A percentile compares a stretch with the other conserved stretches of the same genome.
These are phyloP conservation scores for Leersia perrieri DNA, from an alignment of 176 grass and related monocot genomes.

Conservation along the genomic window DNA sequence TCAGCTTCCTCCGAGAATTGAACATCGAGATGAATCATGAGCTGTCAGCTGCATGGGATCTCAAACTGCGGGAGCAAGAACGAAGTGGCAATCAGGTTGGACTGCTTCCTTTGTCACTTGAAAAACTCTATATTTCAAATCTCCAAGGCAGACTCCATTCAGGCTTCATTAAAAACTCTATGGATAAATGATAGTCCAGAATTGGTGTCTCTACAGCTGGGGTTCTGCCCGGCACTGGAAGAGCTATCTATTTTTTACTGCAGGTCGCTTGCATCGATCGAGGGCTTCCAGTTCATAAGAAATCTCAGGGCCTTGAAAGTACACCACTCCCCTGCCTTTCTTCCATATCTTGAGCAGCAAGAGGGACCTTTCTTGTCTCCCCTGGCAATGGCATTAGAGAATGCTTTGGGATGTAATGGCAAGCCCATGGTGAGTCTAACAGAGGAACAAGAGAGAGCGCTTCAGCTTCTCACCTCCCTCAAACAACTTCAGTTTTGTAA, in stretches of 20 bases:
- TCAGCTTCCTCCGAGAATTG: not conserved
- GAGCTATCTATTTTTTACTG: accelerated
- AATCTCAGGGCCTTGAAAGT: not conserved
- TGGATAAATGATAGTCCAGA: not conserved
- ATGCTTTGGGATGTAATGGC: no score
- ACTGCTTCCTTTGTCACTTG: not conserved
- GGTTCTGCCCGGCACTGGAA: not conserved
- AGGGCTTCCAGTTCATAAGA: not conserved
- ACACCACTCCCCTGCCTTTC: not conserved
- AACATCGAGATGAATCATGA: not conserved
- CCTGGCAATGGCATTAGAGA: no score
- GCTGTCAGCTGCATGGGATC: not conserved
- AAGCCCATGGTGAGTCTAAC: not conserved
- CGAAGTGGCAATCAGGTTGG: not conserved
- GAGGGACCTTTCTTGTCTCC: no score
- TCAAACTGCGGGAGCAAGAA: not conserved
- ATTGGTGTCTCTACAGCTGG: not conserved
- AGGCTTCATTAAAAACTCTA: no score
- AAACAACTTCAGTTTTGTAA: no score
- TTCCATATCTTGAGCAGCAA: not conserved
- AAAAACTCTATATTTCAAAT: not conserved
- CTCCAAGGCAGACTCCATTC: not conserved
- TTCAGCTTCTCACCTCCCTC: no score
- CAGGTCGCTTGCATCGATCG: not conserved
- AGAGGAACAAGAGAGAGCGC: slow-evolving; percentile 21